Conservation (phyloP, 768 basidiomycete species). For the Phlebiopsis flavidoalba region DNA sequence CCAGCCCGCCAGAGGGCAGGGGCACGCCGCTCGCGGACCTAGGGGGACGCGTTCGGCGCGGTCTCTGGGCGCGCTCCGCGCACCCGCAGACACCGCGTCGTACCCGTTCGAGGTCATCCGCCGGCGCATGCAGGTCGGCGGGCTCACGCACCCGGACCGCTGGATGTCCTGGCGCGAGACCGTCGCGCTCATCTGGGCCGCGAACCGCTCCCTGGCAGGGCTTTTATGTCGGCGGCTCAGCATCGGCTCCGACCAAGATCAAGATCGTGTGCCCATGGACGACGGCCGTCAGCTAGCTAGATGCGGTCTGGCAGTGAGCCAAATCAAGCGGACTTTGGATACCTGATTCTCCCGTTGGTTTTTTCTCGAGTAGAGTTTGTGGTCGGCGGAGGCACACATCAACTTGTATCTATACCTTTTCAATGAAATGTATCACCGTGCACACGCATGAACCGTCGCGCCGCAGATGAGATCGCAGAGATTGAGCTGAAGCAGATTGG, state of each 20-base stretch:
- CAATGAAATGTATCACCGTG: background rate
- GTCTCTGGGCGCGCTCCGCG: constrained; percentile 83
- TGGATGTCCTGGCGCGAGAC: constrained; percentile 84
- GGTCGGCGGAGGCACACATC: background rate
- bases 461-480: background rate
- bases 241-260: constrained; percentile 87
- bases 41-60: constrained; percentile 76
- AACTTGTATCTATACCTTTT: background rate
- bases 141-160: constrained; percentile 67
- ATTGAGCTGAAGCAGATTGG: background rate
- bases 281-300: constrained; percentile 93
- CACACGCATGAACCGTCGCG: background rate
- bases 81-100: constrained; percentile 80
- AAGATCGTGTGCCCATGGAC: constrained; percentile 97
- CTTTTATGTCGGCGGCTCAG: constrained; percentile 88
- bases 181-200: constrained; percentile 54
- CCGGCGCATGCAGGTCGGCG: constrained; percentile 93
- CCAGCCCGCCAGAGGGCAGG: constrained; percentile 35
- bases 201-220: constrained; percentile 79
- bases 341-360: constrained; percentile 13
- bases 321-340: constrained; percentile 52
- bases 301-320: constrained; percentile 82
- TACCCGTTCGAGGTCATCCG: constrained; percentile 95
- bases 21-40: constrained; percentile 59
- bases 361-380: background rate